These are phyloP conservation scores for Annona cherimola DNA, from an alignment of 164 flowering plant genomes.

Conservation along the genomic window DNA sequence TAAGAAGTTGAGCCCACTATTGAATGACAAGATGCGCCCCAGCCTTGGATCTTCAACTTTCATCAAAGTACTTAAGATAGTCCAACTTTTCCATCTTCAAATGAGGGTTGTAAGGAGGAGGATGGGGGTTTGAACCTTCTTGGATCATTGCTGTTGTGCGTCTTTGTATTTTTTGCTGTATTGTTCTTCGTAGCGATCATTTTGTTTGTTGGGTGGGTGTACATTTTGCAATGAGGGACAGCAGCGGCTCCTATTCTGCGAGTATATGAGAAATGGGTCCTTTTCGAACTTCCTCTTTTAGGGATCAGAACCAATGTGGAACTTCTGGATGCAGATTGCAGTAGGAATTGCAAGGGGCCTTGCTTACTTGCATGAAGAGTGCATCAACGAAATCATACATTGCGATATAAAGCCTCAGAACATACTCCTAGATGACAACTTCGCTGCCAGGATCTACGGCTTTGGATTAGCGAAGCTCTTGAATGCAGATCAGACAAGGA, in stretches of 20 bases:
- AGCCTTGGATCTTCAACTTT: conserved; percentile 8
- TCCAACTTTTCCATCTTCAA: background rate
- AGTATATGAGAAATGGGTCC: conserved; percentile 22
- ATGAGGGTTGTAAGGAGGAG: background rate
- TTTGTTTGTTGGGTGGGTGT: conserved; percentile 6
- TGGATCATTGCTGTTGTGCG: conserved; percentile 5
- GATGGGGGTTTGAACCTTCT: background rate
- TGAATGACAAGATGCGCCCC: conserved; percentile 9
- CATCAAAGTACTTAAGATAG: conserved; percentile 10
- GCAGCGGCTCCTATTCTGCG: conserved; percentile 19
- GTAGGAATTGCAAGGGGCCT: background rate
- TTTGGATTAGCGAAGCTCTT: conserved; percentile 28
- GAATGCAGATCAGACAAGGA: conserved; percentile 12
- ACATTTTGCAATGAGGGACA: background rate
- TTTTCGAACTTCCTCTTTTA: conserved; percentile 5
- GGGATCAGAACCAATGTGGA: conserved; percentile 14
- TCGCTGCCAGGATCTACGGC: conserved; percentile 12
- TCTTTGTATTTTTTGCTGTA: conserved; percentile 3
- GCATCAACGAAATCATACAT: background rate
- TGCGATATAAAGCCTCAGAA: conserved; percentile 26
- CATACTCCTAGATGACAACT: conserved; percentile 17
- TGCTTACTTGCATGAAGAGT: background rate
- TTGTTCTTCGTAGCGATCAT: background rate
- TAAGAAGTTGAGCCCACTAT: conserved; percentile 16
- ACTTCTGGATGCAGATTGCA: conserved; percentile 11